Base-by-base conservation (phyloP, 1,139 yeast species). In the Barnettozyma hawaiiensis region DNA sequence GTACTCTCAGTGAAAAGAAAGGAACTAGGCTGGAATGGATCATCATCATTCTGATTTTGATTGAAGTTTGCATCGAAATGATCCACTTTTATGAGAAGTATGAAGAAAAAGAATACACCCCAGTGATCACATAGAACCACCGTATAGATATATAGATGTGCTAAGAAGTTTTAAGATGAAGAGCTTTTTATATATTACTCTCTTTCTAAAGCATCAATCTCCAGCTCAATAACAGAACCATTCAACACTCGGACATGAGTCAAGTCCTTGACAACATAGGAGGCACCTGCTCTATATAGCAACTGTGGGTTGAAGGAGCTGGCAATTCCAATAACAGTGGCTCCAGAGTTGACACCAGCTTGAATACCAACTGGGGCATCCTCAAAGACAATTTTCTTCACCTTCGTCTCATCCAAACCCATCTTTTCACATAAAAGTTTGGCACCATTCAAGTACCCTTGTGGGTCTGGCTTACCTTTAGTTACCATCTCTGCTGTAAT, bases 311-410 rank as follows among this genome's bases (percentile, higher is more conserved):
- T 78, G 62, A 83, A 85, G 41, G 94, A 81, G 47, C 92, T 81
- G 53, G 92, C 85, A 64, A 85, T 79, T 59, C 95, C 95, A 54
- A 85, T 76, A 49, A 85, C 81, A 62, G 75, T 73, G 59, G 94
- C 90, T 53, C 94, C 95, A 26, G 94, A 86, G 52, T 76, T 85
- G 61, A 81, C 78, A 65, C 95, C 95, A 39, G 95, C 92, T 49
- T 75, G 69, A 53, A 85, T 81, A 62, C 95, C 95, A 39, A 90
- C 92, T 41, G 92, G 92, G 39, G 95, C 94, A 61, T 85, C 95
- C 67, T 85, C 95, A 59, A 84, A 84, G 21, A 85, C 95, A 38
- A 84, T 76, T 51, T 74, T 81, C 59, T 71, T 70, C 47, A 54
- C 63, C 49, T 63, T 64, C 41, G 59, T 63, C 47, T 65, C 60